phyloP scores from a whole-genome alignment of 164 flowering plant species.

The grape (Vitis vinifera) region DNA sequence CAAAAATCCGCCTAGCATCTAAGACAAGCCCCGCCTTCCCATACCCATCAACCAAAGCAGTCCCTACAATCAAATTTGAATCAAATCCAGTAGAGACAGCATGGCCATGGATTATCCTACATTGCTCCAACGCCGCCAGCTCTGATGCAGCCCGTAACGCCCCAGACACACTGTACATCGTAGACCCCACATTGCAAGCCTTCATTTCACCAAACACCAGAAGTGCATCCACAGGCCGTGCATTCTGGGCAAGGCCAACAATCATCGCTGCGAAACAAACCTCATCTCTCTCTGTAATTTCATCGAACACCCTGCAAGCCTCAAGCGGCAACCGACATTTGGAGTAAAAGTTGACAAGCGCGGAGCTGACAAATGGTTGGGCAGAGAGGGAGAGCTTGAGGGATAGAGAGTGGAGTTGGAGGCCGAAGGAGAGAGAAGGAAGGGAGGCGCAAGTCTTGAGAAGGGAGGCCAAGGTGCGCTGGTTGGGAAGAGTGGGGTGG shows the following conservation, averaged over 20 bases:
- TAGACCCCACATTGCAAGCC: conserved; percentile 30
- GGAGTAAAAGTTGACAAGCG: conserved; percentile 46
- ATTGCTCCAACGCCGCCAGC: conserved; percentile 56
- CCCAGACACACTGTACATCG: conserved; percentile 54
- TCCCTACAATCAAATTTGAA: conserved; percentile 43
- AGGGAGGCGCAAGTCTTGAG: conserved; percentile 63
- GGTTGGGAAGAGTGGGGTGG: conserved; percentile 60
- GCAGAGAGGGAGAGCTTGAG: conserved; percentile 43
- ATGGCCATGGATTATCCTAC: conserved; percentile 58
- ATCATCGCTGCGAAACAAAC: conserved; percentile 56
- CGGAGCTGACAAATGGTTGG: conserved; percentile 47
- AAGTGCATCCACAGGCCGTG: conserved; percentile 40
- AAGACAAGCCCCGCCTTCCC: conserved; percentile 62
- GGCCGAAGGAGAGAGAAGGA: conserved; percentile 36
- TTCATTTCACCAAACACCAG: conserved; percentile 48
- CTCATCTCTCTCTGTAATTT: conserved; percentile 50
- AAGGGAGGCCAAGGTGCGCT: conserved; percentile 57
- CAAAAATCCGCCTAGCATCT: conserved; percentile 57
- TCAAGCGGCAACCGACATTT: conserved; percentile 27
- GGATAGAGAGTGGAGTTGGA: conserved; percentile 51
- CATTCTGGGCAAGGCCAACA: conserved; percentile 59
- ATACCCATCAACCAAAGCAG: conserved; percentile 64
- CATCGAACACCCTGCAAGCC: conserved; percentile 59
- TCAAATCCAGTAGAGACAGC: conserved; percentile 56
- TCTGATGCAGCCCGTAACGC: conserved; percentile 53